Percentiles rank a stretch among this genome's conserved stretches.
Conservation (phyloP, 345 rosid genomes). For the Populus davidiana region DNA sequence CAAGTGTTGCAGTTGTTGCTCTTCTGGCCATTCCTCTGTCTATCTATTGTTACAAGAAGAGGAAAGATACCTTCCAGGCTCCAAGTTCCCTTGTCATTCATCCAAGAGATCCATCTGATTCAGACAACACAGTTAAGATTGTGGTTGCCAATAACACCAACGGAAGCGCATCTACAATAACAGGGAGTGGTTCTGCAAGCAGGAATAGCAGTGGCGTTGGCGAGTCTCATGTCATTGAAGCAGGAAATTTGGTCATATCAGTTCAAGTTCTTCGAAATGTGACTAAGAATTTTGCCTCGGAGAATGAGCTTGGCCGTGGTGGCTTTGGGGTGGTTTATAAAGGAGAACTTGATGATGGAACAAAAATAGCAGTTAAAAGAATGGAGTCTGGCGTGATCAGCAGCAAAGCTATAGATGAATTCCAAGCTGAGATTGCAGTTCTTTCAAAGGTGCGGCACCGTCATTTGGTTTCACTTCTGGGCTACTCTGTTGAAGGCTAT, state of each 20-base stretch:
- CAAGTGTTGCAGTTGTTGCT: conserved; percentile 41
- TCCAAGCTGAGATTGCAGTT: conserved; percentile 71
- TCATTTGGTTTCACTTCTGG: conserved; percentile 67
- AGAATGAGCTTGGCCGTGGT: conserved; percentile 75
- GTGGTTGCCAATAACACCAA: conserved; percentile 48
- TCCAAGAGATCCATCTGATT: conserved; percentile 62
- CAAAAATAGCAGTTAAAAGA: conserved; percentile 71
- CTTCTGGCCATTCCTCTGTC: conserved; percentile 43
- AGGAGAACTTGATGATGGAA: conserved; percentile 69
- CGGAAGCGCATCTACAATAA: conserved; percentile 41
- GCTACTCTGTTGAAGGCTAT: conserved; percentile 59
- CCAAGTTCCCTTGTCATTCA: conserved; percentile 59
- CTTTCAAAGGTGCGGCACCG: conserved; percentile 75
- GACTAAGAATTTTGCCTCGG: conserved; percentile 57
- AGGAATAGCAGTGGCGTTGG: conserved; percentile 41
- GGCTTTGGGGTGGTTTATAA: conserved; percentile 79
- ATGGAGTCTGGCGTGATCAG: conserved; percentile 66
- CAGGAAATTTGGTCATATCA: conserved; percentile 64
- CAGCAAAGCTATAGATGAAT: conserved; percentile 61
- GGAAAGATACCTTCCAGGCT: conserved; percentile 25
- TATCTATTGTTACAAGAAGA: conserved; percentile 46
- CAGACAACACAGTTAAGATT: conserved; percentile 52
- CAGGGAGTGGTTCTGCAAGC: conserved; percentile 54
- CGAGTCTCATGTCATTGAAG: conserved; percentile 63
- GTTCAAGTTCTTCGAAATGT: conserved; percentile 76